A percentile compares a stretch with the other conserved stretches of the same genome.
Conservation (phyloP, 1,284 basidiomycete genomes). For the Irpex sp. region DNA sequence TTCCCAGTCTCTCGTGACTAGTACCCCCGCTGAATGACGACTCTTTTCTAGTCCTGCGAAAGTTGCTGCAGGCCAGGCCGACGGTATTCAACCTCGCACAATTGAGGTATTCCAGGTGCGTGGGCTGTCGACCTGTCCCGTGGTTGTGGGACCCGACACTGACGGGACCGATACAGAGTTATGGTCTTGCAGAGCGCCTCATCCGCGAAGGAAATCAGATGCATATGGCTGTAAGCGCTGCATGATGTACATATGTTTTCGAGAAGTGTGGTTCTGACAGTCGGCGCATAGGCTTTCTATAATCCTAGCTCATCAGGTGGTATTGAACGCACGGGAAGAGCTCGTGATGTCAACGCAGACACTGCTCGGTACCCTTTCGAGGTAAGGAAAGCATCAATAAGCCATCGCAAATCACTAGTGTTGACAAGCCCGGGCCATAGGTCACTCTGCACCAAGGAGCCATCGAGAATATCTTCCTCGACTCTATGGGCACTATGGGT, state of each 20-base stretch:
- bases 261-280: not conserved
- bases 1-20: not conserved
- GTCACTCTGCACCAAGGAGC: slow-evolving; percentile 71
- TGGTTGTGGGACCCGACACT: not conserved
- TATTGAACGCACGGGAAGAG: slow-evolving; percentile 62
- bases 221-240: slow-evolving; percentile 53
- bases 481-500: slow-evolving; percentile 51
- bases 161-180: slow-evolving; percentile 45
- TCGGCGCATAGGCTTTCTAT: slow-evolving; percentile 61
- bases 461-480: slow-evolving; percentile 68
- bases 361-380: slow-evolving; percentile 66
- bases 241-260: not conserved
- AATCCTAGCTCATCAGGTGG: slow-evolving; percentile 57
- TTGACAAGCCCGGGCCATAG: slow-evolving; percentile 32
- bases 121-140: not conserved
- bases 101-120: slow-evolving; percentile 72
- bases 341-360: slow-evolving; percentile 53
- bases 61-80: slow-evolving; percentile 69
- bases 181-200: slow-evolving; percentile 65
- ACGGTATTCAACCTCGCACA: slow-evolving; percentile 76
- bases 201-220: slow-evolving; percentile 65
- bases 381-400: slow-evolving; percentile 26
- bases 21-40: not conserved
- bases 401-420: not conserved
- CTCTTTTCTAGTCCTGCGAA: slow-evolving; percentile 42